Base-by-base conservation (phyloP, 2,329 filamentous ascomycete genomes). In the Metarhizium robertsii region DNA sequence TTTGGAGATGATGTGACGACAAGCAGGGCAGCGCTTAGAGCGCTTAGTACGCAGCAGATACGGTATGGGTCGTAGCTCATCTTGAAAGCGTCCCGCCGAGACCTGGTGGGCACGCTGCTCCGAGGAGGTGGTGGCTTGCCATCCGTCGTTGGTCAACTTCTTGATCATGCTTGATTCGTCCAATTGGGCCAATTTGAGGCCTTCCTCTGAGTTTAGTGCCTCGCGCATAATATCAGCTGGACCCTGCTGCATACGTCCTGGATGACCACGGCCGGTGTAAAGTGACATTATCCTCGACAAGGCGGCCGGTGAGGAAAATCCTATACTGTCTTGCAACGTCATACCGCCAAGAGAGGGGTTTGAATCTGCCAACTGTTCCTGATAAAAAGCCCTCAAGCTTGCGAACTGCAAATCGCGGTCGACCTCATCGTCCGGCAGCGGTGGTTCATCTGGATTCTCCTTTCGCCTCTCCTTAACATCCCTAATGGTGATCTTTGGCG, bases 1-100 rank as follows among this genome's bases (percentile, higher is more conserved):
- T 69, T 95, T 95, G 58, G 90, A 88, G 62, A 99, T 87, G 67
- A 97, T 96, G 73, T 97, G 92, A 13, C 94, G 87, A 72, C 94
- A 99, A 11, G 86, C 81, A 52, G 90, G 87, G 71, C 94, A 99
- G 49, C 94, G 89, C 73, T 96, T 97, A 20, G 90, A 91, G 42
- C 92, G 87, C 67, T 96, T 96, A 0, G 92, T 95, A 55, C 90
- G 86, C 14, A 99, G 82, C 2, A 95, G 80, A 16, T 88, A 87
- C 0, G 92, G 86, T 14, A 92, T 80, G 0, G 94, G 94, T 32
- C 90, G 86, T 5, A 97, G 81, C 20, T 92, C 83, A 53, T 86
- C 80, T 2, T 82, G 73, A 66, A 94, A 92, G 6, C 80, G 82
- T 2, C 80, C 73, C 53, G 75, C 82, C 71, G 71, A 78, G 65